Evolutionary conservation across 139 green algal species (phyloP).

Genomic region (Pleodorina starrii): DNA sequence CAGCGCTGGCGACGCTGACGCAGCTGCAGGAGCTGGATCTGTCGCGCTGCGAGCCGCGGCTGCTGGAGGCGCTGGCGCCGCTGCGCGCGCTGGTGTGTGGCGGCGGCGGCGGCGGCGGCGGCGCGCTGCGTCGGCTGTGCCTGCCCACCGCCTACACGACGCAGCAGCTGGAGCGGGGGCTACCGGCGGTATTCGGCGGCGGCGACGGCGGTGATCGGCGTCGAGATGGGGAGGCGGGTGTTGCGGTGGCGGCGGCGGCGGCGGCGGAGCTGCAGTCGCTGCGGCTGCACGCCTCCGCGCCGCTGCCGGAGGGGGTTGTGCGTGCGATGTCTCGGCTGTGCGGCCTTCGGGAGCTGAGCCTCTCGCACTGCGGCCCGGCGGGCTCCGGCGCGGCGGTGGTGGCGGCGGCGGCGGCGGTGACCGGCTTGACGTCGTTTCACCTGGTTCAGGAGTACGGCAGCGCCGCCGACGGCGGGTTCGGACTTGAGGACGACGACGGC

Average conservation of each 20-base stretch:
- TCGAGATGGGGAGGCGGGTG: too few species aligned
- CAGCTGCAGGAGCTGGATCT: constrained; percentile 22
- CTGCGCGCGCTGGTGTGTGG: neutral
- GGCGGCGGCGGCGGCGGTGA: neutral
- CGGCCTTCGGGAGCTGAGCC: neutral
- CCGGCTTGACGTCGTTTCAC: neutral
- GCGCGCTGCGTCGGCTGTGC: neutral
- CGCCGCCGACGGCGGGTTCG: neutral
- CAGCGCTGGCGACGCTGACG: constrained; percentile 17
- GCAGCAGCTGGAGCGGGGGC: neutral
- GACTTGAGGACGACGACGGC: neutral
- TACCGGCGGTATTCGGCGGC: neutral
- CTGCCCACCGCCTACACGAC: constrained; percentile 11
- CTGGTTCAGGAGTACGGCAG: constrained; percentile 23
- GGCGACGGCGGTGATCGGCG: neutral
- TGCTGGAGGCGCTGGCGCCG: neutral
- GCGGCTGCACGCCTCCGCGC: neutral
- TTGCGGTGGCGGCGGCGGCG: neutral
- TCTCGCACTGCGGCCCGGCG: neutral
- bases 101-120: neutral
- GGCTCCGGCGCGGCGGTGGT: neutral
- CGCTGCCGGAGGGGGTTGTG: constrained; percentile 3
- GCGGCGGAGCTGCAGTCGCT: neutral
- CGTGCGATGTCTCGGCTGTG: neutral
- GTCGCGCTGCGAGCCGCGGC: neutral